Evolutionary conservation across 495 filamentous ascomycete genomes (phyloP).

Genomic region (Cercophora scortea): DNA sequence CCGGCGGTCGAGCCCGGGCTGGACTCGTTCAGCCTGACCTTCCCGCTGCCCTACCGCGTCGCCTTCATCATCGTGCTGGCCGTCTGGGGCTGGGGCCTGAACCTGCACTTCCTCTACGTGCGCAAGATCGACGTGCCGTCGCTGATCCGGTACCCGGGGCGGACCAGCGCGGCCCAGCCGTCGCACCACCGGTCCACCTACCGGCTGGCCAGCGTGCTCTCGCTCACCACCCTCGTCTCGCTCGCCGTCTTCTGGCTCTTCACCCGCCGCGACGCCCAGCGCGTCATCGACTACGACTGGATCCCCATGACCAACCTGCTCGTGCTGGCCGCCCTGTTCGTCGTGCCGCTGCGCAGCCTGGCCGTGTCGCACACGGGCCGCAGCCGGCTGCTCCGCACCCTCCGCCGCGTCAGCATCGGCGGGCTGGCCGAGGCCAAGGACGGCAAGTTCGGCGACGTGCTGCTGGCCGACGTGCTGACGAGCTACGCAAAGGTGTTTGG

Average conservation of each 20-base stretch:
- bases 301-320: conserved; percentile 75
- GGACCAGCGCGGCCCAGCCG: conserved; percentile 53
- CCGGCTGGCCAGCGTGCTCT: conserved; percentile 68
- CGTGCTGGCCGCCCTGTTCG: conserved; percentile 58
- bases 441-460: conserved; percentile 87
- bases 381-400: conserved; percentile 59
- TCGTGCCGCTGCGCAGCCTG: conserved; percentile 56
- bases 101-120: conserved; percentile 71
- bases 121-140: conserved; percentile 73
- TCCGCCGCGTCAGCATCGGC: conserved; percentile 67
- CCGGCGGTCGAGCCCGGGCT: conserved; percentile 71
- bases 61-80: conserved; percentile 72
- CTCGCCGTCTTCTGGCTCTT: conserved; percentile 75
- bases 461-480: conserved; percentile 91
- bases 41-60: conserved; percentile 81
- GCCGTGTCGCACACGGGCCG: conserved; percentile 66
- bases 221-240: conserved; percentile 58
- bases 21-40: conserved; percentile 74
- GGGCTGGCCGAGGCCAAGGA: conserved; percentile 72
- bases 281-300: conserved; percentile 67
- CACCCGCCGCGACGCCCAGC: conserved; percentile 56
- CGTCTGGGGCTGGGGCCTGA: conserved; percentile 85
- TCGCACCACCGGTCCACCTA: conserved; percentile 76
- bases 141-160: conserved; percentile 70
- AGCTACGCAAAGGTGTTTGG: conserved; percentile 88